Base-by-base conservation (phyloP, 352 stramenopile genomes). In the Phytopythium vexans region DNA sequence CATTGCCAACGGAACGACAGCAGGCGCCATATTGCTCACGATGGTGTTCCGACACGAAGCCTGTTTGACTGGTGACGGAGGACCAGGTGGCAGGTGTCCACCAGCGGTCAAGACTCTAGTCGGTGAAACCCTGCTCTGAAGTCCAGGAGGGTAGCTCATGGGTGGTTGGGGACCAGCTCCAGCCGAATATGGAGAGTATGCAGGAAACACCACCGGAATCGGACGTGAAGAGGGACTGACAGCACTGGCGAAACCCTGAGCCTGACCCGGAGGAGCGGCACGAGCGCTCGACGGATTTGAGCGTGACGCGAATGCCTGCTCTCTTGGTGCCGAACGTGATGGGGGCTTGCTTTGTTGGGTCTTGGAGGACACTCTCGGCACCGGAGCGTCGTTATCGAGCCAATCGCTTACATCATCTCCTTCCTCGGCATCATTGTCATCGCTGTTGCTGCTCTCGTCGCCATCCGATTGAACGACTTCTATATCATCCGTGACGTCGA, bases 331-430 rank as follows among this genome's bases (percentile, higher is more conserved):
- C 42, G 64, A 46, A 7, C 21, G 55, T 7, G 52, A 33, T 27
- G 39, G 27, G 1, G 42, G 51, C 8, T 16, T 8, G 49, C 8
- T 41, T 3, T 16, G 27, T 15, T 52, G 9, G 5, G 40, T 6
- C 15, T 56, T 37, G 41, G 34, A 2, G 27, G 47, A 33, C 0
- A 35, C 1, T 3, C 27, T 41, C 1, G 38, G 10, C n/a, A 8
- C 12, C 9, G 38, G 15, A 3, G 42, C 39, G 3, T 66, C 50
- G 41, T 33, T 56, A 3, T 78, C 62, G 10, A 89, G 62, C 79
- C 77, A 89, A 52, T 89, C 79, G 8, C 78, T 59, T 45, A 89
- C 43, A 11, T 56, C 68, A 34, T 74, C 74, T n/a, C 61, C 66
- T 4, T 67, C 67, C 8, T 53, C 59, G 16, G 48, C 67, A 16